These are phyloP conservation scores for Acanthamoeba healyi DNA, from an alignment of 208 protist genomes.

Conservation along the genomic window DNA sequence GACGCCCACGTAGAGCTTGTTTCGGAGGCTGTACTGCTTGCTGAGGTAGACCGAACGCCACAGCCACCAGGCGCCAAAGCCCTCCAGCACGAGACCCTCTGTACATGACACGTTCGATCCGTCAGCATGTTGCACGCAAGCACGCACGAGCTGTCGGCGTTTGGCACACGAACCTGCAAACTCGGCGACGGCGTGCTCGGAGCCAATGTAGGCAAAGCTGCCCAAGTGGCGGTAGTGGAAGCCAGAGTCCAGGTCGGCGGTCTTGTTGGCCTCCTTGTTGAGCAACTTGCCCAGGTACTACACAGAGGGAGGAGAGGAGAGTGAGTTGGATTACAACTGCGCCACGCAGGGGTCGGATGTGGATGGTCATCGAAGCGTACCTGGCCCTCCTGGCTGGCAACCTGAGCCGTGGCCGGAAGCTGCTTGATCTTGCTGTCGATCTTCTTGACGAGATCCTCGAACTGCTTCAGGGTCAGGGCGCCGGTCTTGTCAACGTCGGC, in stretches of 20 bases:
- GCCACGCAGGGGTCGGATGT: background rate
- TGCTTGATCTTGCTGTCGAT: conserved; percentile 59
- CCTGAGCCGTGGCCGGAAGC: conserved; percentile 50
- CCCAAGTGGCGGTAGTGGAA: conserved; percentile 59
- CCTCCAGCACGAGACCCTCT: conserved; percentile 40
- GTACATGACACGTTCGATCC: background rate
- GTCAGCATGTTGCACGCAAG: background rate
- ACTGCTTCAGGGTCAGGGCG: background rate
- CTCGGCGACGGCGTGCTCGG: conserved; percentile 24
- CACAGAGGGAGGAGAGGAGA: background rate
- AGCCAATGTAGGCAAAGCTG: conserved; percentile 41
- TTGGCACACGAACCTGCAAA: conserved; percentile 14
- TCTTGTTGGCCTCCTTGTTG: background rate
- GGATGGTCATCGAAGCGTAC: background rate
- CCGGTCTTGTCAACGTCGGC: conserved; percentile 1
- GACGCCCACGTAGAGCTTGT: conserved; percentile 66
- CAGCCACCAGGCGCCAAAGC: conserved; percentile 58
- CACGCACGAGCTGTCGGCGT: background rate
- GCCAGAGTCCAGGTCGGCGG: background rate
- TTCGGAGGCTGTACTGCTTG: conserved; percentile 68
- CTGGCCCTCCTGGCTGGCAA: conserved; percentile 60
- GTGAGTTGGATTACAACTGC: background rate
- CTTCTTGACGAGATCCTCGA: conserved; percentile 51
- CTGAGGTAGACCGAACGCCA: conserved; percentile 55
- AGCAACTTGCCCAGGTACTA: conserved; percentile 29